A percentile compares a stretch with the other conserved stretches of the same genome.
Conservation (phyloP, 768 basidiomycete genomes). For the Termitomyces sp. region DNA sequence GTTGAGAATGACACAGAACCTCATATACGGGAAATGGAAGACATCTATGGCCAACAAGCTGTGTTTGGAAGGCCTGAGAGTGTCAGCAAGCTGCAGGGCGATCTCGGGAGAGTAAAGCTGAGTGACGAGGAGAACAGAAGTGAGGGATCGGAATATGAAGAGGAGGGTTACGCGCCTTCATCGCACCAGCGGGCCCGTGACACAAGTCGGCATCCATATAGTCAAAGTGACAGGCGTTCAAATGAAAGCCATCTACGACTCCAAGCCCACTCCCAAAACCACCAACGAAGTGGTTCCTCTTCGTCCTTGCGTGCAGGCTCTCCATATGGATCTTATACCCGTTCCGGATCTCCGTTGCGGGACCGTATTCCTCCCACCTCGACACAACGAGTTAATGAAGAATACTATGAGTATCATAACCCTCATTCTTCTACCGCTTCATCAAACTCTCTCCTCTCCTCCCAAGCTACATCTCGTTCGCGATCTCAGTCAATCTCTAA, state of each 20-base stretch:
- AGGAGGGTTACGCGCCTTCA: conserved; percentile 47
- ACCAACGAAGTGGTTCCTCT: conserved; percentile 45
- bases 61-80: not conserved
- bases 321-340: conserved; percentile 35
- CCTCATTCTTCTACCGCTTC: conserved; percentile 32
- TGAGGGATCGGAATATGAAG: conserved; percentile 65
- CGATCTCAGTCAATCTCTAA: conserved; percentile 52
- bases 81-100: conserved; percentile 40
- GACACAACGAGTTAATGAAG: conserved; percentile 21
- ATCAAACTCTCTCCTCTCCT: conserved; percentile 43
- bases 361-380: conserved; percentile 23
- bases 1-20: conserved; percentile 64
- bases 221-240: conserved; percentile 29
- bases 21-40: conserved; percentile 52
- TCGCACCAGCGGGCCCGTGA: conserved; percentile 33
- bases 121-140: conserved; percentile 41
- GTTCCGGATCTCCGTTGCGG: conserved; percentile 33
- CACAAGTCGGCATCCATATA: conserved; percentile 33
- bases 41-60: conserved; percentile 31
- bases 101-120: conserved; percentile 45
- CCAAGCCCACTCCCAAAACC: conserved; percentile 39
- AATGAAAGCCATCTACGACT: conserved; percentile 35
- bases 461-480: conserved; percentile 51
- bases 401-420: conserved; percentile 21
- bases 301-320: conserved; percentile 39